Evolutionary conservation across 345 rosid species (phyloP).

Genomic region (Camelina neglecta): DNA sequence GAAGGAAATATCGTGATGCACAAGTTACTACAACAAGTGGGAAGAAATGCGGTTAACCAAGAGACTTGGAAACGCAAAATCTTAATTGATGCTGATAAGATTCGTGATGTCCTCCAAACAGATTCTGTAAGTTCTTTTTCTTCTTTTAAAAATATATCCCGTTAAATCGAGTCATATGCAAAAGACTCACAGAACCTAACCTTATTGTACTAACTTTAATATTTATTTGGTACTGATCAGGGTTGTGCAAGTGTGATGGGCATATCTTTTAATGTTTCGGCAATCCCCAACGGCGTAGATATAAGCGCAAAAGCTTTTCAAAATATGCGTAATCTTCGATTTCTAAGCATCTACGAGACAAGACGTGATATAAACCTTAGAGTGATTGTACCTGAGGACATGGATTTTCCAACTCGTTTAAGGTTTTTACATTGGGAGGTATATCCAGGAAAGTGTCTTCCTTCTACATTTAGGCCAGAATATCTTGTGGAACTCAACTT

Average conservation of each 20-base stretch:
- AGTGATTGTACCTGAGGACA: not conserved
- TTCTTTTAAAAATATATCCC: not conserved
- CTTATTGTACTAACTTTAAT: not conserved
- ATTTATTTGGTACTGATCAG: not conserved
- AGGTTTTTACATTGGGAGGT: constrained; percentile 33
- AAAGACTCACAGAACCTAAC: not conserved
- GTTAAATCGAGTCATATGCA: not conserved
- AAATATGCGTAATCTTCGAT: not conserved
- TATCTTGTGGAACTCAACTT: constrained; percentile 33
- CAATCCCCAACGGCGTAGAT: not conserved
- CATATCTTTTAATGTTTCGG: constrained; percentile 25
- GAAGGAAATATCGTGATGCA: constrained; percentile 5
- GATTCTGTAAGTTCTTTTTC: constrained; percentile 29
- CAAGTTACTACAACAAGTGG: constrained; percentile 43
- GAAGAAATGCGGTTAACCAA: constrained; percentile 26
- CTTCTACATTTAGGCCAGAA: constrained; percentile 2
- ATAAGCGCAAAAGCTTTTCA: constrained; percentile 5
- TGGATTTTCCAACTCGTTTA: constrained; percentile 28
- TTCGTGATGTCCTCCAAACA: too few species aligned
- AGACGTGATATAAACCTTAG: not conserved
- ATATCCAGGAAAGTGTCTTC: constrained; percentile 35
- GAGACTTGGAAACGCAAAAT: constrained; percentile 25
- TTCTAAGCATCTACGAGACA: not conserved
- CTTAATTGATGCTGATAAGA: constrained; percentile 22
- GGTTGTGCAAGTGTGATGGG: constrained; percentile 14